Conservation (phyloP, 352 stramenopile genomes). For the Phytopythium boreale region DNA sequence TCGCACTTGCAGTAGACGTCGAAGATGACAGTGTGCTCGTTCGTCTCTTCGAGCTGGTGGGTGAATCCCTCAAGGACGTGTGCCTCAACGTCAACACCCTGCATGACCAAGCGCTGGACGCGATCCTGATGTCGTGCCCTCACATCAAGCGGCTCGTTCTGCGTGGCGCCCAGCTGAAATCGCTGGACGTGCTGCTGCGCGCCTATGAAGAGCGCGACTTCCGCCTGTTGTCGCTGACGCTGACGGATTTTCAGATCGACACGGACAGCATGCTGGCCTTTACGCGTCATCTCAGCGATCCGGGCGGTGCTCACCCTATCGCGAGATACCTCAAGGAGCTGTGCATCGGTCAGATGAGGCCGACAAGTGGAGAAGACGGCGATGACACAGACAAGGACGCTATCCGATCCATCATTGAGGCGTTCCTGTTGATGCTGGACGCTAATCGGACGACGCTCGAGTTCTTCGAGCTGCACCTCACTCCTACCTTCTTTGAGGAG, state of each 20-base stretch:
- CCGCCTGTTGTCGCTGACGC: constrained; percentile 15
- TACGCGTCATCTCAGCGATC: constrained; percentile 13
- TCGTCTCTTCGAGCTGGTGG: constrained; percentile 21
- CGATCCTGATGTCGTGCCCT: constrained; percentile 23
- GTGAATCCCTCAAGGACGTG: constrained; percentile 18
- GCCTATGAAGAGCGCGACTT: constrained; percentile 21
- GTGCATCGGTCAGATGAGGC: constrained; percentile 4
- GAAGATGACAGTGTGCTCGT: constrained; percentile 22
- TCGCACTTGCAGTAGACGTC: constrained; percentile 17
- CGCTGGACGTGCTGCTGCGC: constrained; percentile 26
- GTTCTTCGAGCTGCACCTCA: background rate
- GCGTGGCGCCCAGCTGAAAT: constrained; percentile 23
- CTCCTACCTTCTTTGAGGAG: background rate
- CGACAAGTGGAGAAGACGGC: background rate
- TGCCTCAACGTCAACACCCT: constrained; percentile 21
- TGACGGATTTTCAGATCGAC: constrained; percentile 19
- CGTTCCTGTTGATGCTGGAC: background rate
- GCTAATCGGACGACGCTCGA: background rate
- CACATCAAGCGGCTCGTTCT: constrained; percentile 18
- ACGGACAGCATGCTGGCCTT: constrained; percentile 13
- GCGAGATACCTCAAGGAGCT: constrained; percentile 9
- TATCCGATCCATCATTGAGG: background rate
- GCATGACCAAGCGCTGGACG: constrained; percentile 17
- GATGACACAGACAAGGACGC: background rate
- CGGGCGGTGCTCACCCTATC: constrained; percentile 6